These are phyloP conservation scores for Alternaria rosae DNA, from an alignment of 2,329 filamentous ascomycete genomes.

Conservation along the genomic window DNA sequence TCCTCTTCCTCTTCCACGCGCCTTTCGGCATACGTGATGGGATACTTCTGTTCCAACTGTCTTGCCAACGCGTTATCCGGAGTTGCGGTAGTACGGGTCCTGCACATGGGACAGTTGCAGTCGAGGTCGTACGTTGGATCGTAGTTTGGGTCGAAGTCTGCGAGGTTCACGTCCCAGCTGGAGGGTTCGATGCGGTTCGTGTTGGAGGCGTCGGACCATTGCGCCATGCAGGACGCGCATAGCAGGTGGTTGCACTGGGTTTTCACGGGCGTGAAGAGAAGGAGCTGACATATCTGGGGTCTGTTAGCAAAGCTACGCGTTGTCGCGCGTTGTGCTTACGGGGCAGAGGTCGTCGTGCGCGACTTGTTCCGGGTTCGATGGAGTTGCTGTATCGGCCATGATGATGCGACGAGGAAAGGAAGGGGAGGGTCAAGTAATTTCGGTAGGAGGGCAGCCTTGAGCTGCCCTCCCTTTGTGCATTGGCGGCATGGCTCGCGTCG, in stretches of 20 bases:
- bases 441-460: neutral
- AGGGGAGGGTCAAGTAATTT: neutral
- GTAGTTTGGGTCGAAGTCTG: slow-evolving; percentile 48
- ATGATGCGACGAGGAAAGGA: neutral
- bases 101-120: slow-evolving; percentile 57
- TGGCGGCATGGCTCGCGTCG: neutral
- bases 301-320: neutral
- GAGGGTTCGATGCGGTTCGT: slow-evolving; percentile 48
- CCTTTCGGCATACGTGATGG: slow-evolving; percentile 46
- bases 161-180: slow-evolving; percentile 49
- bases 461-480: neutral
- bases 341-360: slow-evolving; percentile 55
- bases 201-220: slow-evolving; percentile 55
- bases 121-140: slow-evolving; percentile 43
- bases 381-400: slow-evolving; percentile 6
- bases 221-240: slow-evolving; percentile 56
- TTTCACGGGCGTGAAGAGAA: slow-evolving; percentile 53
- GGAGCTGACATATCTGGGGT: slow-evolving; percentile 52
- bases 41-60: slow-evolving; percentile 47
- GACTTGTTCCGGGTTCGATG: slow-evolving; percentile 24
- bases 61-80: slow-evolving; percentile 34
- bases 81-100: slow-evolving; percentile 49
- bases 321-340: slow-evolving; percentile 6
- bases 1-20: slow-evolving; percentile 44
- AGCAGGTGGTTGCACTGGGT: slow-evolving; percentile 55